These are phyloP conservation scores for Phytophthora tubulina DNA, from an alignment of 352 stramenopile species.

Conservation along the genomic window DNA sequence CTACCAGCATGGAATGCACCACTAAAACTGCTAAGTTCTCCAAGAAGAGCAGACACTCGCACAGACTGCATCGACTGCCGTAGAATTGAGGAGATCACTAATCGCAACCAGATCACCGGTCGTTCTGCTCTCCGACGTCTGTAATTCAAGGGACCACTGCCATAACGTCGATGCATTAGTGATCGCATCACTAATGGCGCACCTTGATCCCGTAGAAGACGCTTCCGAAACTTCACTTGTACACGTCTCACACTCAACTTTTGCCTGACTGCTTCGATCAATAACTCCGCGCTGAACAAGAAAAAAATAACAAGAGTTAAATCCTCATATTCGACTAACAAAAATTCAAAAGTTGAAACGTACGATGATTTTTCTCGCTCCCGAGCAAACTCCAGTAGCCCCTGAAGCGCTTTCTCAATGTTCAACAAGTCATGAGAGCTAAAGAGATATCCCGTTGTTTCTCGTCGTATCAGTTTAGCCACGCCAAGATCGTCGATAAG, in stretches of 20 bases:
- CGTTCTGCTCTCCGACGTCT: slow-evolving; percentile 49
- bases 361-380: slow-evolving; percentile 68
- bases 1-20: slow-evolving; percentile 37
- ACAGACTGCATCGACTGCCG: slow-evolving; percentile 48
- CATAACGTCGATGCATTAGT: slow-evolving; percentile 76
- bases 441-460: slow-evolving; percentile 60
- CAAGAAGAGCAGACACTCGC: slow-evolving; percentile 41
- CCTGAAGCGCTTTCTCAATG: slow-evolving; percentile 73
- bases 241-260: slow-evolving; percentile 79
- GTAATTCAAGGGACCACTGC: slow-evolving; percentile 40
- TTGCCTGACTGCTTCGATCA: slow-evolving; percentile 77
- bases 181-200: slow-evolving; percentile 79
- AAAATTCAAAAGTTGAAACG: slow-evolving; percentile 10
- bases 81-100: slow-evolving; percentile 71
- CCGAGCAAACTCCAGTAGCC: slow-evolving; percentile 74
- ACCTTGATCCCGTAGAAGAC: slow-evolving; percentile 70
- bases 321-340: not conserved
- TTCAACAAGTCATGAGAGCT: slow-evolving; percentile 66
- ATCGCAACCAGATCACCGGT: slow-evolving; percentile 65
- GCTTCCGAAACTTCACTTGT: slow-evolving; percentile 73
- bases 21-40: slow-evolving; percentile 62
- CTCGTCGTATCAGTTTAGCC: slow-evolving; percentile 60
- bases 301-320: slow-evolving; percentile 1
- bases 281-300: slow-evolving; percentile 52
- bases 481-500: slow-evolving; percentile 64